Base-by-base conservation (phyloP, 257 asterid species). In the Voacanga thouarsii region DNA sequence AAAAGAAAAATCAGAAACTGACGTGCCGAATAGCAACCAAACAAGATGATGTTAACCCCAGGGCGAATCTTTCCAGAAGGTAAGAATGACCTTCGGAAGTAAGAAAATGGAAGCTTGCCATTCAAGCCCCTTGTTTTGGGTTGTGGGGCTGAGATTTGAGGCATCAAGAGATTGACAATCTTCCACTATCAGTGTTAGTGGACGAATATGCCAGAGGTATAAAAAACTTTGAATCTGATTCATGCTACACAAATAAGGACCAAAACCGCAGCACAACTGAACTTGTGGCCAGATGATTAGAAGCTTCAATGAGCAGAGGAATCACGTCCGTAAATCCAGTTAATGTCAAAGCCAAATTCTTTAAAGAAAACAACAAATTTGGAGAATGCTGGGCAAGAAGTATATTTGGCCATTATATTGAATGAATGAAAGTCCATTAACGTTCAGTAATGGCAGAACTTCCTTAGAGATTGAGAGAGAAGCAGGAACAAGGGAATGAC, bases 181-280 rank as follows among this genome's bases (percentile, higher is more conserved):
- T 18, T 43, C 59, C 45, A 75, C 44, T 26, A 6, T 26, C n/a
- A 28, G 57, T 43, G n/a, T 19, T 2, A 47, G 2, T 55, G 16
- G 5, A 51, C 5, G 77, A 53, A 53, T 53, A 53, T 71, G 64
- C 72, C 33, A 56, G 67, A 43, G 71, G 64, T 1, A 45, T 59
- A 18, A 41, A 41, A 16, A 7, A 24, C 6, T 43, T 44, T 16
- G 83, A 56, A 80, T 68, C 83, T 55, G 79, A 80, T 75, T 67
- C 79, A 55, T 26, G 12, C n/a, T 41, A 26, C 63, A 53, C 18
- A 7, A 37, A 33, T 6, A 18, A 15, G 59, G 12, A 73, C 19
- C 28, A 24, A 59, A 56, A 26, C 21, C 10, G 72, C 63, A 44
- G 61, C 49, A 5, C 18, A 65, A 50, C 47, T 2, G 15, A 71